A percentile compares a stretch with the other conserved stretches of the same genome.
Conservation (phyloP, 805 yeast species). For the Wickerhamomyces rabaulensis region DNA sequence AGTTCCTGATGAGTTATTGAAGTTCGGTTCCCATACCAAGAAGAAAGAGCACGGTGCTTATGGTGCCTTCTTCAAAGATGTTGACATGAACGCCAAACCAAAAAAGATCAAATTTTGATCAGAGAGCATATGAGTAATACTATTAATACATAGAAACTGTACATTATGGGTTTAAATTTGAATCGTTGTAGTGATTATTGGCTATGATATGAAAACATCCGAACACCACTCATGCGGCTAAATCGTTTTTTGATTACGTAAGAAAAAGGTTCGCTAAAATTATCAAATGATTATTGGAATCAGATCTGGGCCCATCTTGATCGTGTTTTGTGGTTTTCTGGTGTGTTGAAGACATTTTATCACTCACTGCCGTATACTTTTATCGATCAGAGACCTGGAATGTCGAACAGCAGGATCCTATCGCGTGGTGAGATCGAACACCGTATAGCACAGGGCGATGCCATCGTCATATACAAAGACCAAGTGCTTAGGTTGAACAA, state of each 20-base stretch:
- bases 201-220: no score
- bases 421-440: constrained; percentile 46
- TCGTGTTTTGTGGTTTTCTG: background rate
- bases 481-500: constrained; percentile 57
- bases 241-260: background rate
- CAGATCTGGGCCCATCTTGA: background rate
- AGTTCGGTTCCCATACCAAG: constrained; percentile 96
- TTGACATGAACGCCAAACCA: constrained; percentile 77
- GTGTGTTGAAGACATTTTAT: no score
- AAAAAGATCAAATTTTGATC: constrained; percentile 77
- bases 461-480: constrained; percentile 60
- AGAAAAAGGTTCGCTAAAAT: background rate
- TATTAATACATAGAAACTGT: background rate
- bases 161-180: background rate
- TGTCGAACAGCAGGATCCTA: constrained; percentile 23
- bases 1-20: constrained; percentile 90
- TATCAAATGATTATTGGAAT: background rate
- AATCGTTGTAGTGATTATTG: no score
- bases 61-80: constrained; percentile 95
- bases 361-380: background rate
- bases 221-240: background rate
- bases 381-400: background rate
- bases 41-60: constrained; percentile 97
- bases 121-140: constrained; percentile 1
- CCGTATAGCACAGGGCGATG: constrained; percentile 61